phyloP scores from a whole-genome alignment of 331 rosid species.

The Stylosanthes scabra region DNA sequence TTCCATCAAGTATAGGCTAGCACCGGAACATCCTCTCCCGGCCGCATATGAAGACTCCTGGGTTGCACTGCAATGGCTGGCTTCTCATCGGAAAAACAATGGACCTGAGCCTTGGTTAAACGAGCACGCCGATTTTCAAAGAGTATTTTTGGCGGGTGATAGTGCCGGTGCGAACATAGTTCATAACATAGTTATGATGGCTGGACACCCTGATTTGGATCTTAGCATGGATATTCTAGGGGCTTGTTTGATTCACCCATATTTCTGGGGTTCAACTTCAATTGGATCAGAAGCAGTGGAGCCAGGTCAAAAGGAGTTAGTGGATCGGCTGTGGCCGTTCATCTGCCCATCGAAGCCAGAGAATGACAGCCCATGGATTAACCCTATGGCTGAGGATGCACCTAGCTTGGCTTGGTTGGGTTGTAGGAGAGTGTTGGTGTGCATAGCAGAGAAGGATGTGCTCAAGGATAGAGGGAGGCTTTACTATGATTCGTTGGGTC shows the following conservation, averaged over 20 bases:
- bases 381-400: too few relatives aligned
- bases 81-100: not conserved
- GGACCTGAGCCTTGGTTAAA: conserved; percentile 50
- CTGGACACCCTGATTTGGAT: not conserved
- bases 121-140: conserved; percentile 34
- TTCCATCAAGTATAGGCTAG: conserved; percentile 34
- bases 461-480: conserved; percentile 42
- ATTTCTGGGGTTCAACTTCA: conserved; percentile 36
- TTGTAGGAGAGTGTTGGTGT: conserved; percentile 44
- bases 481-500: conserved; percentile 31
- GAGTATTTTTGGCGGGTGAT: conserved; percentile 42
- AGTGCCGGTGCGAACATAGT: conserved; percentile 43
- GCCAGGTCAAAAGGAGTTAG: not conserved
- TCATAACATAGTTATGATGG: conserved; percentile 33
- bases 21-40: conserved; percentile 46
- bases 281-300: conserved; percentile 35
- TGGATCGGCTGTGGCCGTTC: conserved; percentile 38
- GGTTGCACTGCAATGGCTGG: conserved; percentile 39
- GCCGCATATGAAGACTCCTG: conserved; percentile 40
- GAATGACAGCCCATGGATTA: too few relatives aligned
- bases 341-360: conserved; percentile 36
- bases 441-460: conserved; percentile 48
- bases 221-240: conserved; percentile 29
- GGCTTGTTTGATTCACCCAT: conserved; percentile 42
- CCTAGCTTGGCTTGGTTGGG: conserved; percentile 41